Percentiles rank a stretch among this genome's conserved stretches.
phyloP scores from a whole-genome alignment of 768 basidiomycete genomes.

The Pleurotus cornucopiae region DNA sequence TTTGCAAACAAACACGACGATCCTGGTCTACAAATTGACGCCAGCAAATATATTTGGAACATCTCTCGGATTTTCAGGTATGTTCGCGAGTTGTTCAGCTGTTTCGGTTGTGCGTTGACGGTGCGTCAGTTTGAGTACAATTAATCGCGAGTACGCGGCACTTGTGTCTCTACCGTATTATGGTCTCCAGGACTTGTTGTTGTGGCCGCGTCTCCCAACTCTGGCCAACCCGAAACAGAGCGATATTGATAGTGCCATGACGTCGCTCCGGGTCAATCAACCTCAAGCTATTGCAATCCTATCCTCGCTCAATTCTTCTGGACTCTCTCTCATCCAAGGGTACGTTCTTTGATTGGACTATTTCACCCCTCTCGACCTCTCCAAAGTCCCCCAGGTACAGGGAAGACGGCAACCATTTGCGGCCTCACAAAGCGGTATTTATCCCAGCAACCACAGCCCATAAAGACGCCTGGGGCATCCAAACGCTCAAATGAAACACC shows the following conservation, averaged over 20 bases:
- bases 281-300: constrained; percentile 91
- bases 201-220: constrained; percentile 59
- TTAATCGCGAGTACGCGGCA: constrained; percentile 90
- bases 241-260: constrained; percentile 67
- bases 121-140: constrained; percentile 70
- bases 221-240: constrained; percentile 37
- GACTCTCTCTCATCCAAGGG: constrained; percentile 96
- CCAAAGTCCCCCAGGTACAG: constrained; percentile 90
- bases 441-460: constrained; percentile 54
- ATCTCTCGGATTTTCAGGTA: constrained; percentile 83
- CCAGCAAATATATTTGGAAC: constrained; percentile 56
- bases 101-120: constrained; percentile 3
- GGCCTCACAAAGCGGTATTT: constrained; percentile 86
- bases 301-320: constrained; percentile 62
- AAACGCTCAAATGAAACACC: constrained; percentile 36
- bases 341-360: constrained; percentile 24
- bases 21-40: constrained; percentile 50
- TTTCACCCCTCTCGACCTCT: background rate
- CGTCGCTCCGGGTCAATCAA: constrained; percentile 74
- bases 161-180: constrained; percentile 80
- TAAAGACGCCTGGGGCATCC: constrained; percentile 35
- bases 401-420: constrained; percentile 97
- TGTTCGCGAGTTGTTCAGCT: constrained; percentile 13
- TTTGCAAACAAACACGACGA: constrained; percentile 37
- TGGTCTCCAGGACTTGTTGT: constrained; percentile 66